Base-by-base conservation (phyloP, 495 filamentous ascomycete species). In the Thermochaetoides thermophila region DNA sequence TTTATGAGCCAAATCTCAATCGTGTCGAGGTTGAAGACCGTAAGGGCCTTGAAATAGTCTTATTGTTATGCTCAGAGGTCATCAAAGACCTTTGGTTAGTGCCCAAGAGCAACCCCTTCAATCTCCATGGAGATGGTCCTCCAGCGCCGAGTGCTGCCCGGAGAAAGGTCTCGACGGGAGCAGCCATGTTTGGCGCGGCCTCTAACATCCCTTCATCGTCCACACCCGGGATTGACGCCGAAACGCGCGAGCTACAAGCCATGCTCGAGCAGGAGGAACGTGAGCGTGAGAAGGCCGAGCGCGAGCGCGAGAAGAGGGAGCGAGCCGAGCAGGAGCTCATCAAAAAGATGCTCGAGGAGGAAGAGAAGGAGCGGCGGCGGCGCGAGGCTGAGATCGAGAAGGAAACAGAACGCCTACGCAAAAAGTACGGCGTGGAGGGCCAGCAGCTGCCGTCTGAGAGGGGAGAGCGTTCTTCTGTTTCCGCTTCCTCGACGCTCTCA, bases 1-100 rank as follows among this genome's bases (percentile, higher is more conserved):
- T 97, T 25, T 94, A 94, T 57, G 79, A 96, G 57, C 80, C 87
- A 12, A 95, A 96, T 49, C 61, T 96, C 17, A 76, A 78, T 28
- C 66, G 89, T 1, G 80, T 95, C 3, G 86, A 95, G 25, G 75
- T 95, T 45, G 87, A 96, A 51, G 89, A 97, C 55, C 73, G 77
- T 37, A 97, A 96, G 54, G 89, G 89, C 3, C 61, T 96, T 5
- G 89, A 97, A 55, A 66, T 96, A 1, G 81, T 87, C 0, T 52
- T 96, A 3, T 49, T 97, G n/a, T 63, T 97, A 4, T 66, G 76
- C 17, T 79, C 84, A 1, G 73, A 80, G 24, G 81, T 85, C 7
- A 91, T 96, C 41, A 74, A 79, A 16, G 89, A 96, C 39, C 68
- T 95, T 12, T 95, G 77, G 57, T 77, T 89, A 39, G 59, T 60